Percentiles rank a stretch among this genome's conserved stretches.
Conservation (phyloP, 2,329 filamentous ascomycete species). For the Xylaria multiplex region DNA sequence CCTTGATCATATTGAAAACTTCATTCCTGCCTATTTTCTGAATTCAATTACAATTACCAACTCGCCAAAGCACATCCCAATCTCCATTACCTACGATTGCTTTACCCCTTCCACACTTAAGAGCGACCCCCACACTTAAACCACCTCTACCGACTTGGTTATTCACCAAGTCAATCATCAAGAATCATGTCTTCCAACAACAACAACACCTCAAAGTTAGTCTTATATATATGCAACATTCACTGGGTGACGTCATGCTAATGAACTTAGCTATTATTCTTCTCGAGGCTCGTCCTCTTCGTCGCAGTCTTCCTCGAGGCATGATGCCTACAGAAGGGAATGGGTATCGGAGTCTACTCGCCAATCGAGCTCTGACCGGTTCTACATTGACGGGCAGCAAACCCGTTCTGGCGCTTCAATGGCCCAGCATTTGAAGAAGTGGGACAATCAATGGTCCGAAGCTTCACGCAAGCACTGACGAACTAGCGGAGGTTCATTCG, state of each 20-base stretch:
- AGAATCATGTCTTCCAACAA: conserved; percentile 19
- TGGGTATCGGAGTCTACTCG: conserved; percentile 22
- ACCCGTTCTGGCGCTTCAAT: conserved; percentile 34
- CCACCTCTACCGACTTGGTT: not conserved
- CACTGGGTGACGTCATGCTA: conserved; percentile 14
- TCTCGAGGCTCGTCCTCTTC: conserved; percentile 15
- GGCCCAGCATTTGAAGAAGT: conserved; percentile 31
- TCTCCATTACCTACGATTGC: not conserved
- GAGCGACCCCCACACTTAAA: not conserved
- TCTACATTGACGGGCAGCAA: conserved; percentile 40
- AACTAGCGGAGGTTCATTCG: conserved; percentile 9
- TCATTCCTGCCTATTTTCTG: not conserved
- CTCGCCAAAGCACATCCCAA: not conserved
- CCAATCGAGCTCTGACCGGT: conserved; percentile 32
- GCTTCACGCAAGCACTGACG: conserved; percentile 26
- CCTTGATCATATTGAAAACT: not conserved
- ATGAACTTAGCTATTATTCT: conserved; percentile 17
- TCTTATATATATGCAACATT: not conserved
- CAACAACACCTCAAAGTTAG: conserved; percentile 22
- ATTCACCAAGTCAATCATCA: not conserved
- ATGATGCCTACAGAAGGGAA: conserved; percentile 11
- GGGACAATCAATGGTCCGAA: conserved; percentile 35
- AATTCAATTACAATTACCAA: not conserved
- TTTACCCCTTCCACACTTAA: not conserved
- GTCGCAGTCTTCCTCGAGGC: not conserved